Evolutionary conservation across 257 asterid species (phyloP).

Genomic region (Perilla frutescens): DNA sequence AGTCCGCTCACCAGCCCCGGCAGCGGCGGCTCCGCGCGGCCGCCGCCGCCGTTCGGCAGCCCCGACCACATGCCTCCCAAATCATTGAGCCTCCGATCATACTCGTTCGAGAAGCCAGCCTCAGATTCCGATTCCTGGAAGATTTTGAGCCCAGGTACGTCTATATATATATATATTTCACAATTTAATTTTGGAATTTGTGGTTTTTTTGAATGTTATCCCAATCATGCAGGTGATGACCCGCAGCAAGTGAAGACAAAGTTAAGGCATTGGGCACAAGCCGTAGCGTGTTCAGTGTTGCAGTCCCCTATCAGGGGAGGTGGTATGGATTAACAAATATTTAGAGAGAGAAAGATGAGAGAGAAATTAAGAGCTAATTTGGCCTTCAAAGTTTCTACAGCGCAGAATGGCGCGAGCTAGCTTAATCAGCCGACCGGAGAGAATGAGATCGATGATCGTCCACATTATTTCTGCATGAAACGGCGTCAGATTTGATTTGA

Average conservation of each 20-base stretch:
- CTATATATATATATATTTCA: not conserved
- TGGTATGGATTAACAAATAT: constrained; percentile 25
- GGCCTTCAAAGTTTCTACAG: not conserved
- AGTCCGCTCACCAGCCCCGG: constrained; percentile 64
- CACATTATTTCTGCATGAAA: too few species aligned
- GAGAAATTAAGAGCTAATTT: not conserved
- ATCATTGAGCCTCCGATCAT: constrained; percentile 11
- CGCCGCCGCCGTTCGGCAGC: constrained; percentile 15
- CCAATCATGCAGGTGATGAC: constrained; percentile 51
- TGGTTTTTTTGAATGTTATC: too few species aligned
- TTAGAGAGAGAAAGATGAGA: not conserved
- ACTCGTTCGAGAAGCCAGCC: constrained; percentile 34
- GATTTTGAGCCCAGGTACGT: constrained; percentile 53
- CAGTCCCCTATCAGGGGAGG: constrained; percentile 49
- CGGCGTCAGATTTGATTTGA: too few species aligned
- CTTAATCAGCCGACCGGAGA: too few species aligned
- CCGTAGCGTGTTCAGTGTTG: constrained; percentile 75
- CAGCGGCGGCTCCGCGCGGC: constrained; percentile 36
- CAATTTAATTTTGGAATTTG: too few species aligned
- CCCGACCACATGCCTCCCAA: not conserved
- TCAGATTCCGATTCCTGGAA: constrained; percentile 55
- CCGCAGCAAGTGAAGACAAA: constrained; percentile 68
- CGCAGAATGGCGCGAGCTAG: too few species aligned
- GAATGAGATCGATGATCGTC: too few species aligned
- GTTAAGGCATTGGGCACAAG: constrained; percentile 84